Conservation (phyloP, 73 alveolate species). For the Tetrahymena thermophila region DNA sequence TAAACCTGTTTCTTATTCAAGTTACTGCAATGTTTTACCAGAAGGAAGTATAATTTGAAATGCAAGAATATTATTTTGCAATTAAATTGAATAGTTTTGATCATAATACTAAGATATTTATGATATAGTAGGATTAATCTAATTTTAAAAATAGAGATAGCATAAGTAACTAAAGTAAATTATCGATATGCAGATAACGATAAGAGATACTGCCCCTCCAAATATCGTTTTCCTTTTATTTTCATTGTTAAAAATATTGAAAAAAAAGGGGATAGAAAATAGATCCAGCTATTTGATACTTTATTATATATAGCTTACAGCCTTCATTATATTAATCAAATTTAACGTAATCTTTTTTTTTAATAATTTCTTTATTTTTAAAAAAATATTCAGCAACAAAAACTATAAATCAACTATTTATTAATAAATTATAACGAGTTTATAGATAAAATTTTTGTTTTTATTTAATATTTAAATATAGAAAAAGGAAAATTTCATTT, state of each 20-base stretch:
- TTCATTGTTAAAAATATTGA: neutral
- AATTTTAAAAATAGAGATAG: neutral
- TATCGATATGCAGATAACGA: neutral
- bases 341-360: no score
- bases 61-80: neutral
- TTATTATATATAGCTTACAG: neutral
- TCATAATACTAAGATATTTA: neutral
- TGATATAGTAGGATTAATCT: neutral
- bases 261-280: neutral
- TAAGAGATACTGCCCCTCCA: neutral
- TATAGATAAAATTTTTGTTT: no score
- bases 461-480: no score
- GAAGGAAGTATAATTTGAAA: no score
- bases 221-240: neutral
- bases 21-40: neutral
- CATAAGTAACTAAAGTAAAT: neutral
- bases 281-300: neutral
- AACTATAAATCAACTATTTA: no score
- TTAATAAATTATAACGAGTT: no score
- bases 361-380: no score
- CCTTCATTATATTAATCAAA: neutral
- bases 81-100: neutral
- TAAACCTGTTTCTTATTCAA: neutral
- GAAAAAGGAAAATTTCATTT: no score
- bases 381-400: no score